Base-by-base conservation (phyloP, 306 rosid species). In the Rosa persica region DNA sequence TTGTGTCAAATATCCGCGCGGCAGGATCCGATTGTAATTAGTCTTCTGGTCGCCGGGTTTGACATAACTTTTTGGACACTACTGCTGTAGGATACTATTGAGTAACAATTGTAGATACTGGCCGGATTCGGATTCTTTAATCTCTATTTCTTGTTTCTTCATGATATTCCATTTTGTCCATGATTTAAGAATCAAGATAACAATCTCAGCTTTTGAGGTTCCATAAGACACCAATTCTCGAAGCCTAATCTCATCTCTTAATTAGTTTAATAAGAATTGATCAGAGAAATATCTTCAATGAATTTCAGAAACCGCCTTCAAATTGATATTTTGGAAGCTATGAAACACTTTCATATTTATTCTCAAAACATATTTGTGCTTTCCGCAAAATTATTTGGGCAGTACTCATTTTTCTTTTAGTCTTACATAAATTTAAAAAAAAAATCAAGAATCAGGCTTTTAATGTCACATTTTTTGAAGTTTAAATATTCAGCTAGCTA, bases 1-100 rank as follows among this genome's bases (percentile, higher is more conserved):
- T 43, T 17, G 71, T 75, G 58, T 23, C 34, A 16, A 69, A 52
- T 54, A 68, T 78, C 64, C 67, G 80, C 1, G 38, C 72, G 72
- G 39, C n/a, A 36, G 65, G 9, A 54, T 69, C 75, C 81, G 76
- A 20, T 38, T 52, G 34, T 39, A 52, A 68, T 68, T 70, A 74
- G 8, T 6, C 4, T 55, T 60, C 52, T 49, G 72, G 48, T 39
- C 74, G 57, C 81, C 81, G 52, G 54, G 36, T 60, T 27, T 42
- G 57, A n/a, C 70, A 60, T 3, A 1, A 74, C 6, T 38, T 73
- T 73, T 22, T 58, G 67, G 52, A 73, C 52, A 7, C 4, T 40
- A 1, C 8, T 11, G 19, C 10, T 19, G 44, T 72, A 73, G 36
- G 23, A 61, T 61, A 69, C 54, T 12, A 40, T n/a, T n/a, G 74